Conservation (phyloP, 371 early-diverging fungal genomes). For the Mycotypha africana region DNA sequence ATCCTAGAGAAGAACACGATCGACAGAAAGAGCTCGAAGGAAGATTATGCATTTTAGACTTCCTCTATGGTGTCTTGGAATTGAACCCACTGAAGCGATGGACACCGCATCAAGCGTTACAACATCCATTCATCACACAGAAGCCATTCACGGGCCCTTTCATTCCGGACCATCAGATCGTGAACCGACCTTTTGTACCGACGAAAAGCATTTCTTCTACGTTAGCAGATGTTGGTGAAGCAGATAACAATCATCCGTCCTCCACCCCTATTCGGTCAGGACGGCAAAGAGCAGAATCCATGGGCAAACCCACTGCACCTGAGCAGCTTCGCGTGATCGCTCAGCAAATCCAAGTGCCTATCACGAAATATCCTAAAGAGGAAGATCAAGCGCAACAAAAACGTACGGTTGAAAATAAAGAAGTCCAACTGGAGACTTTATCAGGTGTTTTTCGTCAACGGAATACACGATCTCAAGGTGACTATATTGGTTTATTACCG, state of each 20-base stretch:
- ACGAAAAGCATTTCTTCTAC: too few species aligned
- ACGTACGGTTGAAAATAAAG: background rate
- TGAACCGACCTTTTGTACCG: conserved; percentile 1
- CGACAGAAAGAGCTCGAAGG: conserved; percentile 57
- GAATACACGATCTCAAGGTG: conserved; percentile 31
- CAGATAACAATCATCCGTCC: too few species aligned
- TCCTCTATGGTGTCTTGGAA: conserved; percentile 78
- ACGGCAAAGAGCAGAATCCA: conserved; percentile 15
- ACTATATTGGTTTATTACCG: conserved; percentile 23
- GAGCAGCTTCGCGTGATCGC: conserved; percentile 12
- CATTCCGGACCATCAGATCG: conserved; percentile 33
- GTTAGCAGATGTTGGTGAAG: too few species aligned
- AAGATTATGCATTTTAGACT: conserved; percentile 79
- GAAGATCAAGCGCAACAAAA: background rate
- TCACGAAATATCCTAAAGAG: conserved; percentile 12
- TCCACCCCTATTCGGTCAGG: too few species aligned
- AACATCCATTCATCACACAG: conserved; percentile 95
- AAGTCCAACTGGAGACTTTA: too few species aligned
- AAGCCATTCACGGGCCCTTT: conserved; percentile 64
- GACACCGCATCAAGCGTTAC: conserved; percentile 88
- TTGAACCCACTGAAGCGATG: conserved; percentile 90
- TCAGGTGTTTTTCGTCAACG: conserved; percentile 22
- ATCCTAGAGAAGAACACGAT: background rate
- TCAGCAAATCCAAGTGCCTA: conserved; percentile 11
- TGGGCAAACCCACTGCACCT: conserved; percentile 13